phyloP scores from a whole-genome alignment of 2,329 filamentous ascomycete species.

The Paracorniculantispora psalliotae region DNA sequence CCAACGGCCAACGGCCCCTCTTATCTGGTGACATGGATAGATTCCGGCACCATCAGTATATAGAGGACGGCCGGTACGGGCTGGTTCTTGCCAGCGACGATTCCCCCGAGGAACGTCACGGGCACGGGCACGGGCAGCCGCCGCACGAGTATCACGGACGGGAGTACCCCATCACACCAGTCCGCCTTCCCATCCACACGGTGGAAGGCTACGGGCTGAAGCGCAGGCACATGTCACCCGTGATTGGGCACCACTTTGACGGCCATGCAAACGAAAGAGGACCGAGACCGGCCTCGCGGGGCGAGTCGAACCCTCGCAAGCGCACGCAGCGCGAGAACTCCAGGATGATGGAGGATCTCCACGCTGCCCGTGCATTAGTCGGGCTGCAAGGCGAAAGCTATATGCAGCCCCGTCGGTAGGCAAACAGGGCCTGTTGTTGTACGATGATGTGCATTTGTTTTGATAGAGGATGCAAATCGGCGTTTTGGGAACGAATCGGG shows the following conservation, averaged over 20 bases:
- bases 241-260: neutral
- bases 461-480: conserved; percentile 1
- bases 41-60: conserved; percentile 8
- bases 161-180: neutral
- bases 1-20: conserved; percentile 4
- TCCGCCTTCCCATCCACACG: neutral
- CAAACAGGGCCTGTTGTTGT: neutral
- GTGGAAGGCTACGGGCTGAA: conserved; percentile 3
- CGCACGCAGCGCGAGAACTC: conserved; percentile 2
- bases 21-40: conserved; percentile 10
- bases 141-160: neutral
- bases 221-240: conserved; percentile 4
- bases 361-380: conserved; percentile 15
- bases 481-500: neutral
- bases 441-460: neutral
- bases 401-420: conserved; percentile 1
- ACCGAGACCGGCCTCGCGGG: neutral
- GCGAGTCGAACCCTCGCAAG: neutral
- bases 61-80: neutral
- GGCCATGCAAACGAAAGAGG: neutral
- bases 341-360: conserved; percentile 11
- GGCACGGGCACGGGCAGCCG: too few relatives aligned
- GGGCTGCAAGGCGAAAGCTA: conserved; percentile 13
- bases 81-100: neutral
- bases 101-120: neutral